phyloP scores from a whole-genome alignment of 148 eudicot species.

The Amaranthus hypochondriacus region DNA sequence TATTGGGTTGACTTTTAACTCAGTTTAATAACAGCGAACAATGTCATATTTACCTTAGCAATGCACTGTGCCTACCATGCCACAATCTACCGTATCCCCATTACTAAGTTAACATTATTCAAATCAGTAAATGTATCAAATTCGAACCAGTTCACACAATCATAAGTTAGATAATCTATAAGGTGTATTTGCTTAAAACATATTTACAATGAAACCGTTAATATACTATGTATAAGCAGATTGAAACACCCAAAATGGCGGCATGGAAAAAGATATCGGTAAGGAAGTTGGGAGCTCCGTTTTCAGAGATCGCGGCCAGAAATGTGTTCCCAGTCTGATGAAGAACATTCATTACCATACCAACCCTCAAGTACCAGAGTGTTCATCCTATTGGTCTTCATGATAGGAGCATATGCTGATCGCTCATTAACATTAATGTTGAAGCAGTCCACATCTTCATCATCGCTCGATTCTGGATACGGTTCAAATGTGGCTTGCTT shows the following conservation, averaged over 20 bases:
- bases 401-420: constrained; percentile 9
- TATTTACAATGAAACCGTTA: background rate
- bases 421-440: constrained; percentile 13
- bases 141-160: background rate
- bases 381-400: constrained; percentile 23
- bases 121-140: background rate
- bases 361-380: constrained; percentile 37
- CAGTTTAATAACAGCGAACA: no score
- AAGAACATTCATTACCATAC: constrained; percentile 45
- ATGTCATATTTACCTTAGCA: no score
- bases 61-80: no score
- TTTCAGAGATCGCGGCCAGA: constrained; percentile 41
- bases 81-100: no score
- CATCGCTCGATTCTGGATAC: constrained; percentile 18
- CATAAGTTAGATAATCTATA: constrained; percentile 11
- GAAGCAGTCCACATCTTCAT: constrained; percentile 24
- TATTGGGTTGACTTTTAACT: no score
- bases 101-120: background rate
- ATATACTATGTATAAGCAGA: constrained; percentile 17
- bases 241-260: background rate
- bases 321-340: constrained; percentile 86
- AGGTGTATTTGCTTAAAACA: constrained; percentile 22
- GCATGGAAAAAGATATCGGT: background rate
- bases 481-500: constrained; percentile 28
- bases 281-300: constrained; percentile 19